These are phyloP conservation scores for Penicillium nucicola DNA, from an alignment of 495 filamentous ascomycete species.

Conservation along the genomic window DNA sequence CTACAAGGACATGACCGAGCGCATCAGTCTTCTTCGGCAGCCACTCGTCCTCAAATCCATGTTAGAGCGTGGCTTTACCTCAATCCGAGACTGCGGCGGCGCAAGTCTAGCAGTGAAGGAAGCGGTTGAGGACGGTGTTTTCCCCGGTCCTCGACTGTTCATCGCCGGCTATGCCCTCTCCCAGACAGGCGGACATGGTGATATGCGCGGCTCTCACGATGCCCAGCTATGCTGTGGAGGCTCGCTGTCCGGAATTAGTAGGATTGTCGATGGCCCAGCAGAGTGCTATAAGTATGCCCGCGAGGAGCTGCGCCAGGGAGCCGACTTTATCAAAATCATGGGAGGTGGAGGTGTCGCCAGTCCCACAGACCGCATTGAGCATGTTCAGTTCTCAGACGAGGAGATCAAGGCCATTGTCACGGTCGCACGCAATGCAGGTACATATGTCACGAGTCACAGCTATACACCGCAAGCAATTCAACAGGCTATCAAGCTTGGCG, in stretches of 20 bases:
- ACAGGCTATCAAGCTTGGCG: slow-evolving; percentile 51
- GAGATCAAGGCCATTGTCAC: slow-evolving; percentile 50
- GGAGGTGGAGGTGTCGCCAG: slow-evolving; percentile 49
- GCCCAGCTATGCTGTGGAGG: slow-evolving; percentile 40
- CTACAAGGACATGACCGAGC: slow-evolving; percentile 20
- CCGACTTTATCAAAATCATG: slow-evolving; percentile 60
- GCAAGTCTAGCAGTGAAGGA: slow-evolving; percentile 47
- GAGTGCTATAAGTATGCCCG: slow-evolving; percentile 46
- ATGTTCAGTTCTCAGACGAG: slow-evolving; percentile 50
- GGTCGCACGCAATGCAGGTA: slow-evolving; percentile 41
- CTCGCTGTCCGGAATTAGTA: slow-evolving; percentile 22
- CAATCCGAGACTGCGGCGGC: slow-evolving; percentile 50
- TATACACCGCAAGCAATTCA: slow-evolving; percentile 49
- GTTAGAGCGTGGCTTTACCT: slow-evolving; percentile 52
- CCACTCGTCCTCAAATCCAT: slow-evolving; percentile 31
- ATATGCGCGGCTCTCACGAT: slow-evolving; percentile 33
- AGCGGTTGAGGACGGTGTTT: slow-evolving; percentile 43
- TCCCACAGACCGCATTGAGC: slow-evolving; percentile 46
- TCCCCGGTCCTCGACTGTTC: slow-evolving; percentile 46
- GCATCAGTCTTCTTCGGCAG: slow-evolving; percentile 12
- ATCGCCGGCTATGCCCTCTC: slow-evolving; percentile 39
- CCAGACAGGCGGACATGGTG: slow-evolving; percentile 55
- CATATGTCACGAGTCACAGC: slow-evolving; percentile 54
- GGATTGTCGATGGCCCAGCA: slow-evolving; percentile 47
- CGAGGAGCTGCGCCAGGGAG: slow-evolving; percentile 48